Conservation (phyloP, 768 basidiomycete genomes). For the Rhodotorula taiwanensis region DNA sequence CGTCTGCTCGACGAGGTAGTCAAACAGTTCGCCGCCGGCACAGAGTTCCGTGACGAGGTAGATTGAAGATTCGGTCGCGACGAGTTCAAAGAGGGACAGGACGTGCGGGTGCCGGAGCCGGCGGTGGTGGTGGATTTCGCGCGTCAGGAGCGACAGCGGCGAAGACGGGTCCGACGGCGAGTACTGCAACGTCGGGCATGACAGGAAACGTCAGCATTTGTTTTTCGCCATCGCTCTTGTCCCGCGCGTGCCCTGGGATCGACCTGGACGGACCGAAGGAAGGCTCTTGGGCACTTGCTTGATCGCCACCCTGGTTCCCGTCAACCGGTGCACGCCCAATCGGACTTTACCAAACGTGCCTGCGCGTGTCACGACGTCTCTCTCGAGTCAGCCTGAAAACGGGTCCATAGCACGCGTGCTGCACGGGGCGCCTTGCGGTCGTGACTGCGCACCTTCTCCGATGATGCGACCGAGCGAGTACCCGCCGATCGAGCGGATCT, state of each 20-base stretch:
- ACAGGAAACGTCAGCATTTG: neutral
- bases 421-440: neutral
- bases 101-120: conserved; percentile 92
- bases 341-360: conserved; percentile 95
- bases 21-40: conserved; percentile 93
- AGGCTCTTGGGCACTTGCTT: conserved; percentile 96
- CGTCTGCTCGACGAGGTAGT: conserved; percentile 93
- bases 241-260: neutral
- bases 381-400: neutral
- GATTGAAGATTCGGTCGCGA: conserved; percentile 89
- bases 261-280: conserved; percentile 36
- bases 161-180: conserved; percentile 22
- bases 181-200: no score
- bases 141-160: conserved; percentile 71
- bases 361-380: conserved; percentile 43
- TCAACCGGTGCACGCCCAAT: conserved; percentile 86
- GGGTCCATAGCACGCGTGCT: neutral
- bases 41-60: conserved; percentile 98
- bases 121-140: conserved; percentile 97
- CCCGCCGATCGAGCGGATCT: conserved; percentile 45
- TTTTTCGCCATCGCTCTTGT: neutral
- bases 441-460: conserved; percentile 44
- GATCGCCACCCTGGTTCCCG: conserved; percentile 84
- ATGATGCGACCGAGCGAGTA: conserved; percentile 47
- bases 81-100: conserved; percentile 93